Evolutionary conservation across 2,329 filamentous ascomycete species (phyloP), one percentile per base, ranked within the genome.

Genomic region (Westerdykella ornata): DNA sequence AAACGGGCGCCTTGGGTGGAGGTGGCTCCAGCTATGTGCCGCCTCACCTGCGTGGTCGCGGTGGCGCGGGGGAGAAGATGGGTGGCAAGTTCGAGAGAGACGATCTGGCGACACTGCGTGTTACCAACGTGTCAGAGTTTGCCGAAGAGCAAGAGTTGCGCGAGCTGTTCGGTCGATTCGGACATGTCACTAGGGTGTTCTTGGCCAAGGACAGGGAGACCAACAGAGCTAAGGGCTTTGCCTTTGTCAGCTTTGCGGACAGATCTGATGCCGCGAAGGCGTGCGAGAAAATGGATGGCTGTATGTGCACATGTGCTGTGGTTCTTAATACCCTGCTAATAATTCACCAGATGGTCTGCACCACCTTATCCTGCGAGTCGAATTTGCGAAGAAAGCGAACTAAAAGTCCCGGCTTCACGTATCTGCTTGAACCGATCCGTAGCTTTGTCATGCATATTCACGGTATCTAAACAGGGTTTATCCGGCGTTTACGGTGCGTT

Each of bases 61-160:
- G 84, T 59, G 81, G 75, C 37, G 73, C 73, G 33, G 77, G 88
- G 54, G 90, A 96, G 72, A 80, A 84, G 66, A 94, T 96, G 87
- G 78, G 77, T 55, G 84, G 87, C 72, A 96, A 95, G 72, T 96
- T 84, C 73, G 92, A 98, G 73, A 79, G 94, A 66, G 92, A 98
- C 72, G 92, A 98, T 71, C 72, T 96, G 61, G 92, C 92, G 46
- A 98, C 92, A 46, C 80, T 98, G 64, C 82, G 92, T 69, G 92
- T 98, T 57, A 98, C 92, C 57, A 98, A 98, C 75, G 92, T 95
- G 68, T 94, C 87, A 67, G 92, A 98, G 70, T 85, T 97, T 77
- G 92, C 92, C 52, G 92, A 98, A 70, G 92, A 98, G 71, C 75
- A 80, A 66, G 92, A 98, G 70, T 77, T 98, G 54, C 86, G 92